Evolutionary conservation across 495 filamentous ascomycete genomes (phyloP).

Genomic region (Trichocladium antarcticum): DNA sequence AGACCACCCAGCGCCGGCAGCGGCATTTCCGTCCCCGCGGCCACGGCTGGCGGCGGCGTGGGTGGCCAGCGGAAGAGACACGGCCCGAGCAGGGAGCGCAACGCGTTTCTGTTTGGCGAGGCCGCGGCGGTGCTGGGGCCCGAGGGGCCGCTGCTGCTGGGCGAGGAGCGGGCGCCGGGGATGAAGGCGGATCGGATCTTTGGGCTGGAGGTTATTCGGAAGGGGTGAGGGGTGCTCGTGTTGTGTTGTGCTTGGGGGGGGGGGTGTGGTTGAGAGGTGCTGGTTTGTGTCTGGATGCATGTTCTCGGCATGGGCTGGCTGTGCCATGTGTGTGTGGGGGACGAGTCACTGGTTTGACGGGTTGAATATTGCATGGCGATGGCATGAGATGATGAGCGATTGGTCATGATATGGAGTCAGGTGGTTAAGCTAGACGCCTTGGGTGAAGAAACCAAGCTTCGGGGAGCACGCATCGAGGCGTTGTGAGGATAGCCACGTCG

Average conservation of each 20-base stretch:
- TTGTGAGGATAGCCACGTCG: too few species aligned
- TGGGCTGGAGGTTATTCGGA: conserved; percentile 35
- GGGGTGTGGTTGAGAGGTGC: not conserved
- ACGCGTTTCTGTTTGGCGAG: conserved; percentile 48
- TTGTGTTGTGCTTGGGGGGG: not conserved
- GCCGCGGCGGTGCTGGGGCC: conserved; percentile 23
- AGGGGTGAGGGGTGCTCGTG: conserved; percentile 1
- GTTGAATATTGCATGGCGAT: too few species aligned
- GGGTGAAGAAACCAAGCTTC: too few species aligned
- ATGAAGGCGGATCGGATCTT: conserved; percentile 34
- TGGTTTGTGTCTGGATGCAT: not conserved
- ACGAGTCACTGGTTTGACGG: too few species aligned
- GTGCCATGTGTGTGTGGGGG: too few species aligned
- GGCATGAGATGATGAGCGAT: too few species aligned
- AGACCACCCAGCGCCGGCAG: too few species aligned
- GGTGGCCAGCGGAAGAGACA: conserved; percentile 26
- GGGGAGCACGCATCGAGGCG: too few species aligned
- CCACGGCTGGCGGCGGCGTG: conserved; percentile 1
- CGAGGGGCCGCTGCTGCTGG: conserved; percentile 15
- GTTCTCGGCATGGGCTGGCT: too few species aligned
- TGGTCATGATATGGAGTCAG: too few species aligned
- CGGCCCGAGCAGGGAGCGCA: conserved; percentile 39
- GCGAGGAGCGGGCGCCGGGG: too few species aligned
- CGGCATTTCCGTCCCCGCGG: not conserved
- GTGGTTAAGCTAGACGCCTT: too few species aligned